Evolutionary conservation across 192 early-diverging fungal species (phyloP), one percentile per base, ranked within the genome.

Genomic region (Geranomyces michiganensis): DNA sequence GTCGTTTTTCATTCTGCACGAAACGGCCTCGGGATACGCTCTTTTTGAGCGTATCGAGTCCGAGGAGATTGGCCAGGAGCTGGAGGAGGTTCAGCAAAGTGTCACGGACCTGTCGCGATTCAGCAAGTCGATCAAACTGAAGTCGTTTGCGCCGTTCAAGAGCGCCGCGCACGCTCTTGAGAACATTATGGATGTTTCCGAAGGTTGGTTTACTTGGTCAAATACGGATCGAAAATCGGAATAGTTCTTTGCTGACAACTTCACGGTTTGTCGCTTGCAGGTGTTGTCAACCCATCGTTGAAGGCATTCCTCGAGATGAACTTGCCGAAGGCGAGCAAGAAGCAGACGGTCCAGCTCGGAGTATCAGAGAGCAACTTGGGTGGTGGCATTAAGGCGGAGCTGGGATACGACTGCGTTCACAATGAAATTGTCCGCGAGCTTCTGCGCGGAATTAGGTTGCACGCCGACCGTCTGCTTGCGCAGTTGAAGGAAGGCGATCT

Each of bases 181-280:
- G 79, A 99, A 98, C 83, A 91, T 93, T 65, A 98, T 95, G 84
- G 95, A 97, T 76, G 90, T 99, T 24, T 96, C 96, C 62, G 97
- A 99, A 89, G 97, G 94, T 93, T 78, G 31, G 67, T 27, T 8
- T 4, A 14, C 51, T 4, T 4, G 6, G 26, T 55, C 14, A 15
- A 8, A 55, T 10, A 10, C 36, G 3, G 36, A 41, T 10, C 10
- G 36, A 10, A 41, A 41, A 41, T 7, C 3, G 36, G 3, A 41
- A 41, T 3, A 41, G 10, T 10, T 3, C 10, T 3, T 41, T 10
- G 36, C 36, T 41, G 10, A 41, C 10, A 10, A 10, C 36, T 3
- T 10, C 10, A 10, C 36, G 36, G 36, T 41, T 41, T 41, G 10
- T 41, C 22, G 22, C 17, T 60, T 17, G 27, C 61, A 94, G 93